These are phyloP conservation scores for Ramaria sp. DNA, from an alignment of 768 basidiomycete species.

Conservation along the genomic window DNA sequence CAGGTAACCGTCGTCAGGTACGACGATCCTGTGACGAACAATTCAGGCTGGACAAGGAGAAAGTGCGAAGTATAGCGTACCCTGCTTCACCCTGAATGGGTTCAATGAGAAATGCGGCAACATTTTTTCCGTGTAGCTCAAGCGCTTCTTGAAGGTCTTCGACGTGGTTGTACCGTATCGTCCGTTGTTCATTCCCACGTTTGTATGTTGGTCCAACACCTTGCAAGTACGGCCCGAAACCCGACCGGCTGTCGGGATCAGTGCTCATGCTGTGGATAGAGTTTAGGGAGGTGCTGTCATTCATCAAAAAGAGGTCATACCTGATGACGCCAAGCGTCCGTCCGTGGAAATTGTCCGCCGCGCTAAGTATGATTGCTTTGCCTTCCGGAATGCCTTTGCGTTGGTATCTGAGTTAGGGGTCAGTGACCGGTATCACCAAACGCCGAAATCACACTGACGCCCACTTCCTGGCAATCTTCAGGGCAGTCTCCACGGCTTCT, in stretches of 20 bases:
- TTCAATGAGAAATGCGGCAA: constrained; percentile 92
- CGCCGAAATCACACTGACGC: constrained; percentile 24
- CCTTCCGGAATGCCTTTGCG: constrained; percentile 75
- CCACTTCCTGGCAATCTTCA: constrained; percentile 97
- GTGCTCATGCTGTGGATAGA: constrained; percentile 67
- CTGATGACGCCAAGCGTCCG: constrained; percentile 84
- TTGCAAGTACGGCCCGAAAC: constrained; percentile 86
- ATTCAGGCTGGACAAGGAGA: not conserved
- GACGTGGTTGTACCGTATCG: constrained; percentile 76
- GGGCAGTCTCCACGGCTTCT: constrained; percentile 94
- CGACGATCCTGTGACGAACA: constrained; percentile 56
- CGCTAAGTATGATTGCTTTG: constrained; percentile 77
- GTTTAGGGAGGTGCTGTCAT: not conserved
- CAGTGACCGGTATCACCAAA: not conserved
- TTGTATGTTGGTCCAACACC: constrained; percentile 73
- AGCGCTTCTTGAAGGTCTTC: constrained; percentile 77
- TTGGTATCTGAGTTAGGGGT: constrained; percentile 35
- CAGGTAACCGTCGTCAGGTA: constrained; percentile 85
- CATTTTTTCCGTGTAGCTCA: constrained; percentile 65
- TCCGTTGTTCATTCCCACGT: constrained; percentile 32
- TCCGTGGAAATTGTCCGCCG: constrained; percentile 91
- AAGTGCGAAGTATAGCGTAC: constrained; percentile 32
- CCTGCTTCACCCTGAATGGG: constrained; percentile 99
- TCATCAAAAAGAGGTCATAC: constrained; percentile 23
- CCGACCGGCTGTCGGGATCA: constrained; percentile 77